Evolutionary conservation across 495 filamentous ascomycete species (phyloP), one percentile per base, ranked within the genome.

Genomic region (Neurospora hispaniola): DNA sequence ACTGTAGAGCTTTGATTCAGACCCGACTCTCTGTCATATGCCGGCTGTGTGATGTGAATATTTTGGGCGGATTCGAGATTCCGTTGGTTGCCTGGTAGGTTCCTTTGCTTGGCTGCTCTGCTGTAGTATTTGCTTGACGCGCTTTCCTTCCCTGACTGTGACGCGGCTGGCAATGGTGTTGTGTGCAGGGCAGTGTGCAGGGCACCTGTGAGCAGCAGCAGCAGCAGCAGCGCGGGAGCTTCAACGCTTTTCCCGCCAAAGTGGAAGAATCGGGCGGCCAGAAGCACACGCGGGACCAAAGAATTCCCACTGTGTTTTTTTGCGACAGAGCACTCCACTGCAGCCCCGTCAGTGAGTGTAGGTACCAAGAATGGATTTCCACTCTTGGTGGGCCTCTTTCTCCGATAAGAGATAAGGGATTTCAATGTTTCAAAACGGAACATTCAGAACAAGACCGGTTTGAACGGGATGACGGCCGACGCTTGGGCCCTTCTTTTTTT

Each of bases 141-240:
- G 76, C 73, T 73, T 62, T 27, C 54, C 40, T 68, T 68, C 14
- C 3, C 66, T 38, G 35, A 38, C 44, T 31, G 73, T 31, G 73
- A 73, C 70, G 73, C 75, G 75, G 75, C 71, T 73, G 69, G 75
- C 70, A 73, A 73, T 71, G 54, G 54, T 62, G 44, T 48, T 20
- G 42, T 43, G 54, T 35, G 23, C 54, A 16, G 46, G 12, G 35
- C 35, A 27, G 35, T 5, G 35, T 38, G 35, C 35, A 38, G 35
- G 4, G 35, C 39, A 5, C 6, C 35, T 38, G 35, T 39, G 20
- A 5, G 14, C 54, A 31, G 54, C 54, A 62, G 54, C 54, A 31
- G 54, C 54, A 62, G 54, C 14, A 46, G 43, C 43, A 18, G 14
- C 4, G 11, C 5, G 16, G 14, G 20, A 62, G 27, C 54, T 62